phyloP scores from a whole-genome alignment of 1,284 basidiomycete genomes.

The Bjerkandera adusta region DNA sequence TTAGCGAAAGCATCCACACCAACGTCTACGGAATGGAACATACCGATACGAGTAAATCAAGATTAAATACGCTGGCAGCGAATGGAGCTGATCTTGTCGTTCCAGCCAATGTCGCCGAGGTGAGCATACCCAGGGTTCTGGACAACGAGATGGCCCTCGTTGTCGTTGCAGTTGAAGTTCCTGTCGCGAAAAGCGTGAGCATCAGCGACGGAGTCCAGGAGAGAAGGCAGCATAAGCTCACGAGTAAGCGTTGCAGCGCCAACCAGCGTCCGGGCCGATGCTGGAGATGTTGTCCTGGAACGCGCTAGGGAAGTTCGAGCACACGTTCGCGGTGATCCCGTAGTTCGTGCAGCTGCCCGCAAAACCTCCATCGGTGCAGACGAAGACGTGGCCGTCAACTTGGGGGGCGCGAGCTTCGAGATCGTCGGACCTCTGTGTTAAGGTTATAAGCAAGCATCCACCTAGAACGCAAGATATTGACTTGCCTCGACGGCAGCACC shows the following conservation, averaged over 20 bases:
- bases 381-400: too few relatives aligned
- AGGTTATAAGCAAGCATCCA: too few relatives aligned
- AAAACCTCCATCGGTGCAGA: conserved; percentile 1
- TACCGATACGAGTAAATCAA: too few relatives aligned
- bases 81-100: conserved; percentile 2
- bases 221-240: background rate
- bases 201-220: background rate
- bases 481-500: too few relatives aligned
- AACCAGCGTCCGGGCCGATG: conserved; percentile 3
- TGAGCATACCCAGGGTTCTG: background rate
- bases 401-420: too few relatives aligned
- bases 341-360: background rate
- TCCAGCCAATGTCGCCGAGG: background rate
- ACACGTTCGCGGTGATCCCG: background rate
- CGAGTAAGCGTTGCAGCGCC: background rate
- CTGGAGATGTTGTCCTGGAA: conserved; percentile 6
- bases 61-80: background rate
- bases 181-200: background rate
- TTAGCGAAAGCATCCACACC: too few relatives aligned
- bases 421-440: too few relatives aligned
- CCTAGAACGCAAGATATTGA: too few relatives aligned
- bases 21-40: too few relatives aligned
- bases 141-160: conserved; percentile 2
- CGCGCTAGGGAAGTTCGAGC: background rate
- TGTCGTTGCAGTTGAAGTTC: conserved; percentile 3